Evolutionary conservation across 1,139 yeast species (phyloP), one percentile per base, ranked within the genome.

Genomic region (Yamadazyma mexicana): DNA sequence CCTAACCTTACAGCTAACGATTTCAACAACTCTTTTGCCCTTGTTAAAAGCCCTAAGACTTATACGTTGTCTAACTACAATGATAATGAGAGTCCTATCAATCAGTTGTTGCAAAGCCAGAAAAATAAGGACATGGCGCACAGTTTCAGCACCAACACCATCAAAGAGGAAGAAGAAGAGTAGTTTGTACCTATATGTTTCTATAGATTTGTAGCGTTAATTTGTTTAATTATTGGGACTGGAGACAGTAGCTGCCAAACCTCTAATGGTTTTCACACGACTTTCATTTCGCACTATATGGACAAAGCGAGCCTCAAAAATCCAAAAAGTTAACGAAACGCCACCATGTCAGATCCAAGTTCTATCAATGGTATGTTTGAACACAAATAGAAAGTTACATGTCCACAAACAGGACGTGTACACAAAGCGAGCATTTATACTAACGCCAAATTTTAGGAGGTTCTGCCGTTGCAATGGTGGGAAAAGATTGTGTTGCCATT

Each of bases 401-500:
- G 20, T 12, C n/a, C 31, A 28, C 31, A 28, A 28, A 28, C 3
- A 15, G 20, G 24, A 2, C 6, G 17, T 14, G 30, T 27, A 7
- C 17, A 7, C 30, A 24, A 24, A 24, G 26, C n/a, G 26, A 24
- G 20, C 23, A 17, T 16, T 6, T 34, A 18, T 34, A 34, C 25
- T 30, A 34, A 38, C 43, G 40, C 11, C 5, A 14, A n/a, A n/a
- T n/a, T n/a, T n/a, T 37, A 46, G 52, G 54, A 65, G 98, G 99
- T 66, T 78, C 96, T 45, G 96, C 96, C 44, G 95, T 94, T 31
- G 98, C 98, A 51, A 94, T 94, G 99, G 84, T 85, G 18, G 99
- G 99, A 52, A 91, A 94, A 61, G 97, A 89, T 54, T 94, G 99
- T 69, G 89, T 94, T 44, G 98, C 98, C 34, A 91, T 94, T 55